Evolutionary conservation across 1,284 basidiomycete species (phyloP).

Genomic region (Puccinia horiana): DNA sequence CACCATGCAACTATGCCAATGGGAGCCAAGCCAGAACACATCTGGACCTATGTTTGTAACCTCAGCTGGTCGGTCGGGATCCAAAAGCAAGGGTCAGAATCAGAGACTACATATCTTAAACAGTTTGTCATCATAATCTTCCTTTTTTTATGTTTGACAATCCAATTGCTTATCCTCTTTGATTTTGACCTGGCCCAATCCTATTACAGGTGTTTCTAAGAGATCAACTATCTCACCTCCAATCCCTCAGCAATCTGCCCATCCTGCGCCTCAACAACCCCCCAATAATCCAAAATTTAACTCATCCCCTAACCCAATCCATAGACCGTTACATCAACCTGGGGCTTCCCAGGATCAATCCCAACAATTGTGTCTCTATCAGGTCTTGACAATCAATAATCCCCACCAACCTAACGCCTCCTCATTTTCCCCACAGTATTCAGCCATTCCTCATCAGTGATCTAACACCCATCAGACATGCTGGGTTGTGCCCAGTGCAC

Average conservation of each 20-base stretch:
- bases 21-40: too few species aligned
- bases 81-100: slow-evolving; percentile 90
- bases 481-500: slow-evolving; percentile 5
- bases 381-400: slow-evolving; percentile 34
- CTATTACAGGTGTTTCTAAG: slow-evolving; percentile 83
- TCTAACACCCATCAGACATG: neutral
- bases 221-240: slow-evolving; percentile 95
- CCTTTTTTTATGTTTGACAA: too few species aligned
- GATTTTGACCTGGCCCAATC: neutral
- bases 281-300: slow-evolving; percentile 7
- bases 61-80: slow-evolving; percentile 79
- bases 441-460: neutral
- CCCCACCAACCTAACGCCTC: slow-evolving; percentile 14
- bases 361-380: slow-evolving; percentile 21
- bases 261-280: neutral
- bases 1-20: too few species aligned
- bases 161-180: neutral
- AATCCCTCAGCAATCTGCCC: slow-evolving; percentile 66
- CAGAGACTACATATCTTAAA: slow-evolving; percentile 94
- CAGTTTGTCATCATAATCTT: slow-evolving; percentile 76
- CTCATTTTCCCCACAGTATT: neutral
- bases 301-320: slow-evolving; percentile 21
- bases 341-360: slow-evolving; percentile 24
- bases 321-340: slow-evolving; percentile 35
- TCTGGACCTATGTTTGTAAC: too few species aligned